phyloP scores from a whole-genome alignment of 2,329 filamentous ascomycete genomes.

The Trichothecium roseum region DNA sequence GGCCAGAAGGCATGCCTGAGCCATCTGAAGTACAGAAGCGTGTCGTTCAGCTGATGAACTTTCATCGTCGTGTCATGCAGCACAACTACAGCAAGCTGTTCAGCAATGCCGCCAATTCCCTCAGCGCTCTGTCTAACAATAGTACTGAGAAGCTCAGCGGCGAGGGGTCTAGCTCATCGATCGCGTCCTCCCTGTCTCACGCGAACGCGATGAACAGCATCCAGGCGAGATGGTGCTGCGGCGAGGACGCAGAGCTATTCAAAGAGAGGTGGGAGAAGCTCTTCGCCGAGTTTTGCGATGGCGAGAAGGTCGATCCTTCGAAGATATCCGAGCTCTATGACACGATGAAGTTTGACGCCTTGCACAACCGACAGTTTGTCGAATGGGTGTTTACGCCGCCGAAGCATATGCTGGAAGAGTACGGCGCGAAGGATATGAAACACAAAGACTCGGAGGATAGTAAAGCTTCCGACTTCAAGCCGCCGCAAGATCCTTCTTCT shows the following conservation, averaged over 20 bases:
- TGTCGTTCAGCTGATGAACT: conserved; percentile 95
- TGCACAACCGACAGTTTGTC: conserved; percentile 92
- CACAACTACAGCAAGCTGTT: conserved; percentile 81
- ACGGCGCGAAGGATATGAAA: conserved; percentile 23
- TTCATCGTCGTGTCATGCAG: conserved; percentile 90
- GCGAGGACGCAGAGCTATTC: conserved; percentile 90
- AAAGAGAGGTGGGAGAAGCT: conserved; percentile 97
- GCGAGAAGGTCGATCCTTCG: conserved; percentile 95
- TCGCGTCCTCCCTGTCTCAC: conserved; percentile 44
- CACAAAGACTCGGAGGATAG: conserved; percentile 5
- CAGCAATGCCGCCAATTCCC: conserved; percentile 52
- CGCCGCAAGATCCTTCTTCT: too few relatives aligned
- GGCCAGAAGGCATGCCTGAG: conserved; percentile 90
- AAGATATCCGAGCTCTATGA: conserved; percentile 98
- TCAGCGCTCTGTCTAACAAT: conserved; percentile 45
- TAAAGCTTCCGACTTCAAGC: conserved; percentile 17
- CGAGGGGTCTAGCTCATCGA: conserved; percentile 30
- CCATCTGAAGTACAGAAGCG: conserved; percentile 85
- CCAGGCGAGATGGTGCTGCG: conserved; percentile 90
- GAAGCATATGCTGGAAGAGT: conserved; percentile 56
- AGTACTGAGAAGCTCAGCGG: conserved; percentile 33
- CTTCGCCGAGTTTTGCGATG: conserved; percentile 91
- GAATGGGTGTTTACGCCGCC: conserved; percentile 96
- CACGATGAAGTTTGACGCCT: conserved; percentile 98
- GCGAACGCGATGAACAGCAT: conserved; percentile 57